A percentile compares a stretch with the other conserved stretches of the same genome.
phyloP scores from a whole-genome alignment of 805 yeast genomes.

The Yarrowia keelungensis region DNA sequence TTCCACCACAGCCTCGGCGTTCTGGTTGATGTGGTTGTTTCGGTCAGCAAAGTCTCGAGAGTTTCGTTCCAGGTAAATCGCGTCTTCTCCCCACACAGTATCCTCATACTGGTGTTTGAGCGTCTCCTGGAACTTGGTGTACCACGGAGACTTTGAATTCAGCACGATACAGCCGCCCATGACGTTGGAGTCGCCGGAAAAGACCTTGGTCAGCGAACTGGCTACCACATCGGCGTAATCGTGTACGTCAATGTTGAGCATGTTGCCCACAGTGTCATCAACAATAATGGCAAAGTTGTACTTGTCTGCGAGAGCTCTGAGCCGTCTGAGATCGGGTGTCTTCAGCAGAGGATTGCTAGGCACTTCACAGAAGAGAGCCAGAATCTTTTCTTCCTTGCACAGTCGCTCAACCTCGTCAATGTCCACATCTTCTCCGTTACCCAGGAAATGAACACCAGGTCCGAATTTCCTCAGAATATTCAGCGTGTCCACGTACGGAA shows the following conservation, averaged over 20 bases:
- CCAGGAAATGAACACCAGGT: conserved; percentile 85
- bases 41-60: conserved; percentile 84
- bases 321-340: conserved; percentile 76
- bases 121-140: conserved; percentile 57
- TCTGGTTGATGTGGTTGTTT: conserved; percentile 54
- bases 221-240: conserved; percentile 87
- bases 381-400: conserved; percentile 67
- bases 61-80: conserved; percentile 87
- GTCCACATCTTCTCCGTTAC: conserved; percentile 75
- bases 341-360: conserved; percentile 93
- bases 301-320: conserved; percentile 69
- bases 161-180: conserved; percentile 91
- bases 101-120: conserved; percentile 70
- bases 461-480: conserved; percentile 89
- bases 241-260: conserved; percentile 79
- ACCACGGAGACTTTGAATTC: conserved; percentile 68
- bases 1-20: conserved; percentile 52
- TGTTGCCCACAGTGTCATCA: conserved; percentile 95
- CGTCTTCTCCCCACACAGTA: conserved; percentile 91
- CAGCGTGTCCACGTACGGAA: conserved; percentile 93
- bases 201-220: conserved; percentile 87
- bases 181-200: conserved; percentile 93
- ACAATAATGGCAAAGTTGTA: conserved; percentile 80
- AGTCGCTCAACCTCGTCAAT: conserved; percentile 70
- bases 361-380: conserved; percentile 87